Conservation (phyloP, 2,329 filamentous ascomycete species). For the Xylaria multiplex region DNA sequence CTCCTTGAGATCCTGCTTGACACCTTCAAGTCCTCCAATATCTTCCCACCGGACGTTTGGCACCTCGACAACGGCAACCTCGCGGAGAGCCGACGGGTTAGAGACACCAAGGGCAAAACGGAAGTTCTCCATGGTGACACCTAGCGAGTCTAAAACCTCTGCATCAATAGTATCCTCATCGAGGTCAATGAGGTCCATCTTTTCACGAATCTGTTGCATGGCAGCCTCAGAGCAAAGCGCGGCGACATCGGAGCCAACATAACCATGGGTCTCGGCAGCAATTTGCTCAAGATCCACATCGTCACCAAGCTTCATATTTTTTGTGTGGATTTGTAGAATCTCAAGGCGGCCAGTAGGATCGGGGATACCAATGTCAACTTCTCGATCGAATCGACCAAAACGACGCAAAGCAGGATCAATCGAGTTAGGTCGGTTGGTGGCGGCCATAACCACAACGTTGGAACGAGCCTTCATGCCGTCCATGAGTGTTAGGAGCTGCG, state of each 20-base stretch:
- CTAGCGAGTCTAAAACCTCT: slow-evolving; percentile 96
- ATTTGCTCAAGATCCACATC: slow-evolving; percentile 98
- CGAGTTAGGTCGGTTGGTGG: slow-evolving; percentile 98
- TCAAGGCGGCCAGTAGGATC: slow-evolving; percentile 98
- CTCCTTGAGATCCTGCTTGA: slow-evolving; percentile 99
- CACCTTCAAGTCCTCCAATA: slow-evolving; percentile 95
- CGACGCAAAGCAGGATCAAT: slow-evolving; percentile 97
- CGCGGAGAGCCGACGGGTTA: slow-evolving; percentile 97
- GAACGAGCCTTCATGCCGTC: slow-evolving; percentile 99
- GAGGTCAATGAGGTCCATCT: slow-evolving; percentile 99
- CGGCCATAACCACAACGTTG: slow-evolving; percentile 98
- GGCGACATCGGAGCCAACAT: slow-evolving; percentile 97
- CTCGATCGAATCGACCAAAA: slow-evolving; percentile 98
- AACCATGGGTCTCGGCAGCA: slow-evolving; percentile 97
- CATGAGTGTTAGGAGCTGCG: slow-evolving; percentile 95
- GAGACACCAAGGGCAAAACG: slow-evolving; percentile 96
- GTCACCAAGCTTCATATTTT: slow-evolving; percentile 99
- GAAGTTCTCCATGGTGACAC: slow-evolving; percentile 99
- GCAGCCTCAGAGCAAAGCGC: slow-evolving; percentile 98
- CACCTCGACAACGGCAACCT: slow-evolving; percentile 98
- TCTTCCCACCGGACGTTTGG: slow-evolving; percentile 99
- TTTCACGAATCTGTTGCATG: slow-evolving; percentile 99
- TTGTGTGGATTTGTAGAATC: slow-evolving; percentile 99
- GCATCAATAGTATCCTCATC: slow-evolving; percentile 99
- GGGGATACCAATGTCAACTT: slow-evolving; percentile 97